Conservation (phyloP, 2,329 filamentous ascomycete species). For the Thelonectria olida region DNA sequence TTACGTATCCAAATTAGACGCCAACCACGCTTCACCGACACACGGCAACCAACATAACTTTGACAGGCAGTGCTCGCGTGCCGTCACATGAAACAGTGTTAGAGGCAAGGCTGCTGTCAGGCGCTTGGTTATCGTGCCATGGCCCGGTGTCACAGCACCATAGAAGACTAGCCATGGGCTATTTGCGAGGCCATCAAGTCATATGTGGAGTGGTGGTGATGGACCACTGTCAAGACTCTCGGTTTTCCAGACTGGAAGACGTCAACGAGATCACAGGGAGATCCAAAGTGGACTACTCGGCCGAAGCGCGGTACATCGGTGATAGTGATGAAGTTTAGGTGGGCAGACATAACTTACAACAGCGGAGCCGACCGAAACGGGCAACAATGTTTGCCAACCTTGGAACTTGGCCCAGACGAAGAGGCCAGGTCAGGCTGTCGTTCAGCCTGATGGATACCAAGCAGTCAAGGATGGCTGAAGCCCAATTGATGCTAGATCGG, state of each 20-base stretch:
- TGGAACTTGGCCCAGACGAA: slow-evolving; percentile 4
- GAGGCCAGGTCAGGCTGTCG: slow-evolving; percentile 21
- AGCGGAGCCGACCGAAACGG: slow-evolving; percentile 7
- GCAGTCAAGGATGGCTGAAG: slow-evolving; percentile 20
- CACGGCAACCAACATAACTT: slow-evolving; percentile 3
- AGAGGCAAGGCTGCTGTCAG: slow-evolving; percentile 22
- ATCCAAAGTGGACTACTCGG: slow-evolving; percentile 2
- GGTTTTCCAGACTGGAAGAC: slow-evolving; percentile 7
- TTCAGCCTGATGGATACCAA: slow-evolving; percentile 19
- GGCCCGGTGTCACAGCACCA: slow-evolving; percentile 24
- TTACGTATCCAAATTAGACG: background rate
- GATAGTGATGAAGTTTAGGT: slow-evolving; percentile 2
- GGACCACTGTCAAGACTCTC: slow-evolving; percentile 13
- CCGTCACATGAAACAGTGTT: slow-evolving; percentile 18
- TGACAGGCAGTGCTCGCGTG: slow-evolving; percentile 4
- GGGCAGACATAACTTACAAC: background rate
- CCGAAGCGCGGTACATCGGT: slow-evolving; percentile 9
- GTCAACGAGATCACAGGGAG: slow-evolving; percentile 17
- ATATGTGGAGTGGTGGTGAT: slow-evolving; percentile 23
- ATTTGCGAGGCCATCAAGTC: slow-evolving; percentile 17
- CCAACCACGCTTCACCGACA: background rate
- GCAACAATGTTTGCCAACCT: slow-evolving; percentile 11
- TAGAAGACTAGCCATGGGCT: slow-evolving; percentile 14
- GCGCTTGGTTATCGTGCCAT: slow-evolving; percentile 26
- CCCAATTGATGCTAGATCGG: slow-evolving; percentile 20